These are phyloP conservation scores for Albatrellus ellisii DNA, from an alignment of 768 basidiomycete genomes.

Conservation along the genomic window DNA sequence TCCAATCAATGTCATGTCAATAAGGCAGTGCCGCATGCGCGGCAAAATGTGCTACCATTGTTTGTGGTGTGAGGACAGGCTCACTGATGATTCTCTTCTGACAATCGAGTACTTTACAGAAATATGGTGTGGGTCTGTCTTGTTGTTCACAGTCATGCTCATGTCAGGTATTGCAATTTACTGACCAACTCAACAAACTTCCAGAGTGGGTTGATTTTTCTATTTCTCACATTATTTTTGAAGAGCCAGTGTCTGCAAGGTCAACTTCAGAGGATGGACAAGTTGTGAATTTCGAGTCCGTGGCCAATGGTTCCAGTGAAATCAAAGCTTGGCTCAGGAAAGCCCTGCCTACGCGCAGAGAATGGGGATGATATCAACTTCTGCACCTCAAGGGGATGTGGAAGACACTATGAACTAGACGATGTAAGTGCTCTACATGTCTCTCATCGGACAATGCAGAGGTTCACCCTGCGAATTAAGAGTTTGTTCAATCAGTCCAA, in stretches of 20 bases:
- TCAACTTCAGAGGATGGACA: conserved; percentile 1
- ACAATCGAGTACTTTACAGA: conserved; percentile 4
- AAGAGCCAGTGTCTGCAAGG: neutral
- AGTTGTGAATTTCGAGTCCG: conserved; percentile 1
- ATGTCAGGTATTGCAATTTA: neutral
- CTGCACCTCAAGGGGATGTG: too few relatives aligned
- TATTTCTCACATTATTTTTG: conserved; percentile 2
- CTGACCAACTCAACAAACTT: neutral
- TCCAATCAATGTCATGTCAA: too few relatives aligned
- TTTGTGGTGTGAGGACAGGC: too few relatives aligned
- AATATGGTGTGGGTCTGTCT: neutral
- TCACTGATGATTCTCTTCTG: neutral
- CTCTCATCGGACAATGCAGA: neutral
- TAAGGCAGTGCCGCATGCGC: too few relatives aligned
- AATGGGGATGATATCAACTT: too few relatives aligned
- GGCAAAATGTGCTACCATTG: too few relatives aligned
- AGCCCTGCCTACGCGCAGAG: conserved; percentile 22
- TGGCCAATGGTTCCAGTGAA: neutral
- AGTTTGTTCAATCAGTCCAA: conserved; percentile 54
- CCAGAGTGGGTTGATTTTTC: conserved; percentile 3
- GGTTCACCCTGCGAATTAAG: conserved; percentile 25
- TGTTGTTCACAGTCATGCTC: neutral
- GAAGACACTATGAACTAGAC: conserved; percentile 19
- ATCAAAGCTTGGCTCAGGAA: conserved; percentile 11
- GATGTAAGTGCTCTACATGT: conserved; percentile 4